A percentile compares a stretch with the other conserved stretches of the same genome.
These are phyloP conservation scores for Vararia minispora DNA, from an alignment of 768 basidiomycete genomes.

Conservation along the genomic window DNA sequence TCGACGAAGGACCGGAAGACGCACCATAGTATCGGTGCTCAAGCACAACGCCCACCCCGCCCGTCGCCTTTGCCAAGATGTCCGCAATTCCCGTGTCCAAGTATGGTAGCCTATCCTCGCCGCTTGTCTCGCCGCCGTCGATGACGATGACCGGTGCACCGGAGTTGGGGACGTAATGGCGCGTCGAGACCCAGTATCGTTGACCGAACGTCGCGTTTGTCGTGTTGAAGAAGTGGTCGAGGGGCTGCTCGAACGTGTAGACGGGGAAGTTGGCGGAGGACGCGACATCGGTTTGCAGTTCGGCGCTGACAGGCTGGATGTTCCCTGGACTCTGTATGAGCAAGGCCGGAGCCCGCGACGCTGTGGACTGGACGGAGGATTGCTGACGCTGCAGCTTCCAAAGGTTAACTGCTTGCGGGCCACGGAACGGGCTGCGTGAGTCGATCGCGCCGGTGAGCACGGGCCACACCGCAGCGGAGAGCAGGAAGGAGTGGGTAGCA, in stretches of 20 bases:
- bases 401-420: constrained; percentile 54
- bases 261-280: constrained; percentile 34
- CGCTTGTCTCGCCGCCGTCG: constrained; percentile 90
- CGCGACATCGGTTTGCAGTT: not conserved
- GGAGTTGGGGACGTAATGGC: constrained; percentile 60
- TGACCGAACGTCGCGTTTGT: constrained; percentile 63
- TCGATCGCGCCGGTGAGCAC: too few relatives aligned
- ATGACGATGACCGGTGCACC: constrained; percentile 82
- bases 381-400: constrained; percentile 40
- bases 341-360: not conserved
- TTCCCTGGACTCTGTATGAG: not conserved
- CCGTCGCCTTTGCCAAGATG: constrained; percentile 73
- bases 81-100: constrained; percentile 59
- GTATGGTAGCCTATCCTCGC: constrained; percentile 45
- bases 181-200: constrained; percentile 85
- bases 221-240: constrained; percentile 65
- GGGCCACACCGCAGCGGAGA: too few relatives aligned
- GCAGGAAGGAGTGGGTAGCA: too few relatives aligned
- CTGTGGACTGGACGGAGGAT: not conserved
- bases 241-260: constrained; percentile 71
- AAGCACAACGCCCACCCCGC: constrained; percentile 83
- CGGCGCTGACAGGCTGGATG: not conserved
- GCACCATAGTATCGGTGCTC: constrained; percentile 87
- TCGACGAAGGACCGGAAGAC: constrained; percentile 6
- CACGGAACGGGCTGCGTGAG: too few relatives aligned